Percentiles rank a stretch among this genome's conserved stretches.
Conservation (phyloP, 371 early-diverging fungal genomes). For the Mucor mucedo region DNA sequence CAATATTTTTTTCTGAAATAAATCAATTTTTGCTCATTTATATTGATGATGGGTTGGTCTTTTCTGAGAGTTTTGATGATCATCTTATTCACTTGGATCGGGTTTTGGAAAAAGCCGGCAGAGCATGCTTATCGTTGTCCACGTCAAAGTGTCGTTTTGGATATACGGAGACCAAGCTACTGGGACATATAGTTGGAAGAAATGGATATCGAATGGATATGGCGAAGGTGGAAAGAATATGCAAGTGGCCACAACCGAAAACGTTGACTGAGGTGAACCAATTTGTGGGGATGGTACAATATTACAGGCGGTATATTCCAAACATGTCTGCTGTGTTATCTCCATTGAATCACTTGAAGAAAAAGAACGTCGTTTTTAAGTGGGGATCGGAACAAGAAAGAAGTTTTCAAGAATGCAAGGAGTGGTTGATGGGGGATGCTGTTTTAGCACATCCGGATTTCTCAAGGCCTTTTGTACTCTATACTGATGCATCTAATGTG, state of each 20-base stretch:
- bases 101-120: neutral
- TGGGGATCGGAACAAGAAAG: neutral
- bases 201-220: neutral
- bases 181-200: neutral
- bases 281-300: neutral
- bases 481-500: neutral
- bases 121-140: neutral
- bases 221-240: neutral
- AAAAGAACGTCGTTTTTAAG: no score
- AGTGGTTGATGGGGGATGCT: neutral
- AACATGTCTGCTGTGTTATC: neutral
- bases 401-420: neutral
- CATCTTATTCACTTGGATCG: neutral
- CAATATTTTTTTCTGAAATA: neutral
- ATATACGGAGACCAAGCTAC: neutral
- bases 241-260: neutral
- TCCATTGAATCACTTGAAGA: neutral
- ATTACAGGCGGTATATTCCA: neutral
- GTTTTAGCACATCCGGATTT: neutral
- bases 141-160: neutral
- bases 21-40: constrained; percentile 5
- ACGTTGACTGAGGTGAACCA: neutral
- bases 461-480: neutral
- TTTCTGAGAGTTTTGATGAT: neutral
- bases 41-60: constrained; percentile 1